phyloP scores from a whole-genome alignment of 2,329 filamentous ascomycete genomes.

The Daldinia eschscholtzii region DNA sequence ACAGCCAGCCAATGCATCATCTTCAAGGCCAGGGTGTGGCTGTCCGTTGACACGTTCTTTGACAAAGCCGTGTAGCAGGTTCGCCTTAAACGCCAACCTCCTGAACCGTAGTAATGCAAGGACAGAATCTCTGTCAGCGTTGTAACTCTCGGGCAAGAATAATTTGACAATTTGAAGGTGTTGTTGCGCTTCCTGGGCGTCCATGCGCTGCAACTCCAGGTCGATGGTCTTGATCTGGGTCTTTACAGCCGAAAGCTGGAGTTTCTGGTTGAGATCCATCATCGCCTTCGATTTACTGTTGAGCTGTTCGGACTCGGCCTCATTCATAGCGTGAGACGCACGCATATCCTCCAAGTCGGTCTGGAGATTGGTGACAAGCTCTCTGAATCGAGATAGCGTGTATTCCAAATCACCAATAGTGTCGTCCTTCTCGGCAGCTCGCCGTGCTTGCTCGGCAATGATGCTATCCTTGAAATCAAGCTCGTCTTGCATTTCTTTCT shows the following conservation, averaged over 20 bases:
- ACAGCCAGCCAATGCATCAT: constrained; percentile 83
- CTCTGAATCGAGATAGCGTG: constrained; percentile 87
- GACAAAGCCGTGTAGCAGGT: constrained; percentile 80
- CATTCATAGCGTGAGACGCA: constrained; percentile 90
- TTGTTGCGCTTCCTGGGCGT: constrained; percentile 88
- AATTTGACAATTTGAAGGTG: constrained; percentile 90
- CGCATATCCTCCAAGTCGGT: constrained; percentile 91
- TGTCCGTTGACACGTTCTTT: constrained; percentile 81
- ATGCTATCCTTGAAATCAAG: constrained; percentile 88
- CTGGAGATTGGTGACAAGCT: constrained; percentile 87
- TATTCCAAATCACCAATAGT: constrained; percentile 89
- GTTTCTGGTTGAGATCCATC: constrained; percentile 95
- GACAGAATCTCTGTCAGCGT: constrained; percentile 85
- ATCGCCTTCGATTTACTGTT: constrained; percentile 90
- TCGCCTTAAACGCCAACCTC: constrained; percentile 88
- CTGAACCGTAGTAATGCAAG: constrained; percentile 89
- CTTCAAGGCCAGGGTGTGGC: constrained; percentile 75
- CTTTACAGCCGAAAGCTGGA: constrained; percentile 90
- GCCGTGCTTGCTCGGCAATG: constrained; percentile 83
- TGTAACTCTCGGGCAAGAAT: constrained; percentile 88
- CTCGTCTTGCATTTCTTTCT: constrained; percentile 94
- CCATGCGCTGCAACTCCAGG: constrained; percentile 85
- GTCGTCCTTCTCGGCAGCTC: constrained; percentile 81
- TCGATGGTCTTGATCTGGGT: constrained; percentile 96
- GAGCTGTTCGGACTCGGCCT: constrained; percentile 91